A percentile compares a stretch with the other conserved stretches of the same genome.
phyloP scores from a whole-genome alignment of 345 rosid genomes.

The Psidium guajava region DNA sequence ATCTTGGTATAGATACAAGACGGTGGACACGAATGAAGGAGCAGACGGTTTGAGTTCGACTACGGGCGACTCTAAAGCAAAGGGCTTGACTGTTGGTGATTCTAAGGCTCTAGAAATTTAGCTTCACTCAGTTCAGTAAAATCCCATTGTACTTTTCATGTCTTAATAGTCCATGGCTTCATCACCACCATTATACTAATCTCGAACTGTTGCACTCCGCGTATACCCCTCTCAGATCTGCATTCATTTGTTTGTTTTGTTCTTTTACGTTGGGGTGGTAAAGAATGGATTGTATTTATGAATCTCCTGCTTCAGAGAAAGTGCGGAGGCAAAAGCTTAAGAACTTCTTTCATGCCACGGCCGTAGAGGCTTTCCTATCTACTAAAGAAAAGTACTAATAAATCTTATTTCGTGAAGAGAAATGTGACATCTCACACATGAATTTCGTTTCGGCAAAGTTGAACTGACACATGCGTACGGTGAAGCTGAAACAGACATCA shows the following conservation, averaged over 20 bases:
- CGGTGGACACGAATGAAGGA: constrained; percentile 9
- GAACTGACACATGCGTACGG: neutral
- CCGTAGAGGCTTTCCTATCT: neutral
- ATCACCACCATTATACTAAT: neutral
- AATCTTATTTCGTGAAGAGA: neutral
- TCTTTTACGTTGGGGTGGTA: neutral
- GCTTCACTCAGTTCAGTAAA: neutral
- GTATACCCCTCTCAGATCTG: neutral
- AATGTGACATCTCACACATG: neutral
- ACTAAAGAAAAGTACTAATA: neutral
- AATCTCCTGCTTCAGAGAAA: neutral
- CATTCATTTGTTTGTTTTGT: neutral
- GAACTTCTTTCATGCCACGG: neutral
- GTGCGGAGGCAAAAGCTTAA: neutral
- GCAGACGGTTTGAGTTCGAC: neutral
- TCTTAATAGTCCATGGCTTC: neutral
- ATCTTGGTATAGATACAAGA: constrained; percentile 52
- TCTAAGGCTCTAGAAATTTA: neutral
- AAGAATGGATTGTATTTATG: neutral
- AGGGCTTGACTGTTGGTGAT: neutral
- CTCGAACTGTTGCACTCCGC: neutral
- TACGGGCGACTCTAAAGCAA: neutral
- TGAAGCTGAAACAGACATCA: neutral
- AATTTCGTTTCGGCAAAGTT: neutral
- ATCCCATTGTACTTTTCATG: neutral